Percentiles rank a stretch among this genome's conserved stretches.
Conservation (phyloP, 257 asterid species). For the Gentiana dahurica region DNA sequence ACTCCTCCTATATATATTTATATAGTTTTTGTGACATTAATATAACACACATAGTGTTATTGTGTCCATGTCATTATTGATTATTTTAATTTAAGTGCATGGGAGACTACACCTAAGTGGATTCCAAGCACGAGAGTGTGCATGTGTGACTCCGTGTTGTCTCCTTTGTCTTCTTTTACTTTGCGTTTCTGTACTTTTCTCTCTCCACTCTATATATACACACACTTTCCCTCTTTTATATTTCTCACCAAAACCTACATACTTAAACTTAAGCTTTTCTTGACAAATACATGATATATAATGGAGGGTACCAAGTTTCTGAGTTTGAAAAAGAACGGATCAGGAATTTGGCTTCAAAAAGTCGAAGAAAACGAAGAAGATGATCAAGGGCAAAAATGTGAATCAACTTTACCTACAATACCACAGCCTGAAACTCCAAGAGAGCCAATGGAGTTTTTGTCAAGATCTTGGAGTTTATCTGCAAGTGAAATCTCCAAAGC, state of each 20-base stretch:
- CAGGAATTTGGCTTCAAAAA: constrained; percentile 31
- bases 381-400: constrained; percentile 6
- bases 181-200: constrained; percentile 2
- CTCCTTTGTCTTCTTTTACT: constrained; percentile 26
- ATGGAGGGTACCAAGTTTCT: constrained; percentile 27
- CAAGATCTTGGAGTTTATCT: constrained; percentile 92
- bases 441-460: constrained; percentile 94
- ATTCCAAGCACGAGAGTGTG: constrained; percentile 37
- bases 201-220: constrained; percentile 16
- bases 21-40: too few species aligned
- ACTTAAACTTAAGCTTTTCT: too few species aligned
- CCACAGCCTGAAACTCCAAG: constrained; percentile 83
- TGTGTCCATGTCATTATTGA: too few species aligned
- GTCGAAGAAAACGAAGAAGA: constrained; percentile 28
- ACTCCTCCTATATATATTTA: too few species aligned
- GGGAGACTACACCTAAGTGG: too few species aligned
- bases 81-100: too few species aligned
- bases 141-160: constrained; percentile 22
- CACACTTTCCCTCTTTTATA: constrained; percentile 1
- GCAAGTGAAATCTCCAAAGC: constrained; percentile 71
- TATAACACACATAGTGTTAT: too few species aligned
- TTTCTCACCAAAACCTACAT: background rate
- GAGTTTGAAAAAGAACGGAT: constrained; percentile 26
- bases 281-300: background rate
- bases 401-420: constrained; percentile 28